Base-by-base conservation (phyloP, 257 asterid genomes). In the Osmanthus fragrans region DNA sequence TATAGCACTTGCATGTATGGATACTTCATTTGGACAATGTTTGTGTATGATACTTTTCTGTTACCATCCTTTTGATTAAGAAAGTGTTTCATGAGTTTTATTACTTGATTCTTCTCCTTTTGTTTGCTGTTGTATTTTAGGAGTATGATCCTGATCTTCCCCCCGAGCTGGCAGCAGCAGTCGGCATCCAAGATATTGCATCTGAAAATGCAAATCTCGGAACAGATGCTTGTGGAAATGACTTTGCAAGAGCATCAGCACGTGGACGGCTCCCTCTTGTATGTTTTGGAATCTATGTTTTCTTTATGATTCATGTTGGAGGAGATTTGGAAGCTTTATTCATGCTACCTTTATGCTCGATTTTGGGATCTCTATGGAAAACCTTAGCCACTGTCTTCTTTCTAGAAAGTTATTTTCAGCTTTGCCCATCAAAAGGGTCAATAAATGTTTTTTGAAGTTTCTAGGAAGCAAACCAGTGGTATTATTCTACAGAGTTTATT, bases 111-210 rank as follows among this genome's bases (percentile, higher is more conserved):
- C 65, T 72, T 33, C 37, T 73, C 58, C 42, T 79, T 60, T 11
- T 56, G 45, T 73, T 75, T 73, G 80, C 73, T 81, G 68, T 81
- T 78, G 58, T 75, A 67, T 83, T 76, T 80, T 79, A 96, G 98
- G 98, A 90, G 77, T 93, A 88, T 83, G 98, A 96, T 86, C 98
- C 97, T 18, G 99, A 96, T 84, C 97, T 96, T 78, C 99, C 99
- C 23, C 99, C 98, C 30, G 99, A 96, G 89, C 98, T 96, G 39
- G 99, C 98, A 40, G 98, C 97, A 51, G 98, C 94, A 64, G 94
- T 92, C 67, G 97, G 92, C 63, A 83, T 83, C 75, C 96, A 87
- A 80, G 97, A 89, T 64, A 74, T 70, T 87, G 82, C 88, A 71
- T 84, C 96, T 69, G 94, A 88, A 76, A 84, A 73, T 77, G 79